These are phyloP conservation scores for Adansonia digitata DNA, from an alignment of 345 rosid species.

Conservation along the genomic window DNA sequence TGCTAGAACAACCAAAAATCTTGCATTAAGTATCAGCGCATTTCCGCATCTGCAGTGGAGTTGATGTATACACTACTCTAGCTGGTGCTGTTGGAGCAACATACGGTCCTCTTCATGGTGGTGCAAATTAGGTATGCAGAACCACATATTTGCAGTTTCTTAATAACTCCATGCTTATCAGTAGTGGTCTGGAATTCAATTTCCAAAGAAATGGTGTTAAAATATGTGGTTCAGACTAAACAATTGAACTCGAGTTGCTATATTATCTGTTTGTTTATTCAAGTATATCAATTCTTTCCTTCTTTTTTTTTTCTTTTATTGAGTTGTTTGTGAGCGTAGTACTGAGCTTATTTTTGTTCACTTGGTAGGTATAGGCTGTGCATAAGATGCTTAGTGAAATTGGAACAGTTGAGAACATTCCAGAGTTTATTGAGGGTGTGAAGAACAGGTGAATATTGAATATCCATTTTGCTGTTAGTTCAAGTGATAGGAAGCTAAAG, in stretches of 20 bases:
- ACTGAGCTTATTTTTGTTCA: constrained; percentile 1
- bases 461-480: background rate
- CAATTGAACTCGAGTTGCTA: background rate
- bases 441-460: constrained; percentile 61
- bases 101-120: constrained; percentile 98
- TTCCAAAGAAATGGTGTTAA: background rate
- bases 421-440: constrained; percentile 88
- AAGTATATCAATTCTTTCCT: too few species aligned
- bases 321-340: constrained; percentile 1
- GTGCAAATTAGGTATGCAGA: constrained; percentile 80
- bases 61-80: constrained; percentile 87
- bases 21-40: background rate
- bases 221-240: constrained; percentile 7
- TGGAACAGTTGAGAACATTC: constrained; percentile 85
- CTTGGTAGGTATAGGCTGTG: constrained; percentile 64
- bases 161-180: background rate
- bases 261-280: background rate
- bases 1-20: constrained; percentile 1
- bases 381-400: constrained; percentile 95
- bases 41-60: constrained; percentile 61
- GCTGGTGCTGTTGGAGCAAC: constrained; percentile 96
- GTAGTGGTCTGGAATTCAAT: background rate
- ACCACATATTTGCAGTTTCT: background rate
- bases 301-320: constrained; percentile 2
- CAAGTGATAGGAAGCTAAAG: background rate